Evolutionary conservation across 148 eudicot species (phyloP).

Genomic region (Dysphania ambrosioides): DNA sequence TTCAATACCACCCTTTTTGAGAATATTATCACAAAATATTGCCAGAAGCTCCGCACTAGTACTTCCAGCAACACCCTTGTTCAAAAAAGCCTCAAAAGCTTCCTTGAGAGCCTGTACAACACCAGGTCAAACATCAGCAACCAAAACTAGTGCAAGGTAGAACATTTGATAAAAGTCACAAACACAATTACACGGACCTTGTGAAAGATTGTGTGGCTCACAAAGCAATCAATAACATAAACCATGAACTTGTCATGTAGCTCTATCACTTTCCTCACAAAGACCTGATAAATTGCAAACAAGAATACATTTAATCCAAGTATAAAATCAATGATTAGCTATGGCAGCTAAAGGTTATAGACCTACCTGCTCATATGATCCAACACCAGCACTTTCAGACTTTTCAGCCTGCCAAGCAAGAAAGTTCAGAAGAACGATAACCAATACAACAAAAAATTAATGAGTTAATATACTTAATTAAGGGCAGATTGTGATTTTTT

Average conservation of each 20-base stretch:
- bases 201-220: conserved; percentile 76
- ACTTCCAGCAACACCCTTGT: conserved; percentile 86
- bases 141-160: neutral
- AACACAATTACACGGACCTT: conserved; percentile 34
- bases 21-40: conserved; percentile 79
- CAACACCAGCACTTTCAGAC: conserved; percentile 26
- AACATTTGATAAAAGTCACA: neutral
- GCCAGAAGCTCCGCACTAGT: conserved; percentile 88
- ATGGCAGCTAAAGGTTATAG: conserved; percentile 9
- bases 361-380: conserved; percentile 71
- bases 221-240: conserved; percentile 71
- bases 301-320: neutral
- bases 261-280: conserved; percentile 73
- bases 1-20: conserved; percentile 86
- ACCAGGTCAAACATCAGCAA: neutral
- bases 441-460: neutral
- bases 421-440: neutral
- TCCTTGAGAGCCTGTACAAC: conserved; percentile 63
- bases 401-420: conserved; percentile 22
- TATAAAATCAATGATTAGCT: neutral
- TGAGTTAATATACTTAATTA: neutral
- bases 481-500: no score
- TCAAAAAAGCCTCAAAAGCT: conserved; percentile 71
- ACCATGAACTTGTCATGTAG: conserved; percentile 80
- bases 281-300: conserved; percentile 37